Evolutionary conservation across 495 filamentous ascomycete genomes (phyloP).

Genomic region (Aspergillus affinis): DNA sequence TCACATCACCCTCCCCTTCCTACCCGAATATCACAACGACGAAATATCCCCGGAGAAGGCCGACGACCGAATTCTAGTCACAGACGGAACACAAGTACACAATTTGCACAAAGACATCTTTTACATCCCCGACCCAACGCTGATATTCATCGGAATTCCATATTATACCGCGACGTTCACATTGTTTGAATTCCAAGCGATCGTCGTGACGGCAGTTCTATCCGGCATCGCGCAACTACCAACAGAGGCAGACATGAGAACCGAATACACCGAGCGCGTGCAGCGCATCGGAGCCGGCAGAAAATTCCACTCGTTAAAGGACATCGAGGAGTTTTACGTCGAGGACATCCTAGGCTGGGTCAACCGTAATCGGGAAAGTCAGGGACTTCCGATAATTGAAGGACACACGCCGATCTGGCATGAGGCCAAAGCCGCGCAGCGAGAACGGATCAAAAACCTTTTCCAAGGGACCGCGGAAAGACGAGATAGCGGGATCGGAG

Average conservation of each 20-base stretch:
- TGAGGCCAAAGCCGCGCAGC: constrained; percentile 30
- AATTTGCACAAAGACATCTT: constrained; percentile 69
- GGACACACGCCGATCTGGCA: constrained; percentile 49
- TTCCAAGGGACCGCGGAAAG: constrained; percentile 13
- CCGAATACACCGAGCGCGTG: constrained; percentile 50
- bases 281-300: constrained; percentile 48
- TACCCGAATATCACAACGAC: constrained; percentile 47
- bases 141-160: constrained; percentile 61
- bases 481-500: constrained; percentile 16
- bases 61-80: constrained; percentile 53
- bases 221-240: constrained; percentile 53
- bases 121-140: constrained; percentile 62
- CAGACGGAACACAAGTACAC: constrained; percentile 63
- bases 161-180: constrained; percentile 63
- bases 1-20: constrained; percentile 59
- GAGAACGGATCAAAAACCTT: constrained; percentile 25
- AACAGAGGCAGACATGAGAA: constrained; percentile 42
- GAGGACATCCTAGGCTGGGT: constrained; percentile 52
- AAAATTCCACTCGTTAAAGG: constrained; percentile 55
- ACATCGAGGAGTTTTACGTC: constrained; percentile 56
- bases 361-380: constrained; percentile 36
- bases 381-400: constrained; percentile 34
- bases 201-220: constrained; percentile 56
- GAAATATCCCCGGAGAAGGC: constrained; percentile 30
- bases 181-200: constrained; percentile 65